phyloP scores from a whole-genome alignment of 495 filamentous ascomycete species.

The Xylaria longipes region DNA sequence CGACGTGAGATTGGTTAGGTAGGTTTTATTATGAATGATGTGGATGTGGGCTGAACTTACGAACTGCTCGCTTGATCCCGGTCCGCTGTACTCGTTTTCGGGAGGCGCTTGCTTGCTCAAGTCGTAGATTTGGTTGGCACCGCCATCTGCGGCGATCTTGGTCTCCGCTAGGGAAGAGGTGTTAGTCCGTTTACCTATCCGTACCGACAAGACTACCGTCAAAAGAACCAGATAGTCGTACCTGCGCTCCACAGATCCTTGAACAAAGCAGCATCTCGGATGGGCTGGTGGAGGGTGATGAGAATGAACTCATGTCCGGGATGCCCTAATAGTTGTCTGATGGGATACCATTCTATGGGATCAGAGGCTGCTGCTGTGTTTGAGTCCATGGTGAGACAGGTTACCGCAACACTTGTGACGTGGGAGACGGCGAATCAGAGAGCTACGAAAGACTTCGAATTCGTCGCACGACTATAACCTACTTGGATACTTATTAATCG shows the following conservation, averaged over 20 bases:
- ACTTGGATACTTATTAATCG: neutral
- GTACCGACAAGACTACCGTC: neutral
- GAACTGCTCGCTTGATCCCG: slow-evolving; percentile 17
- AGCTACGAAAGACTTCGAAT: neutral
- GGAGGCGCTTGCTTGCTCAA: slow-evolving; percentile 38
- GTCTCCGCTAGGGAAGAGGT: slow-evolving; percentile 52
- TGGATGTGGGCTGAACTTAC: slow-evolving; percentile 19
- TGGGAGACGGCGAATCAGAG: neutral
- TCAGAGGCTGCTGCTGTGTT: slow-evolving; percentile 4
- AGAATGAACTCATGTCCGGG: slow-evolving; percentile 58
- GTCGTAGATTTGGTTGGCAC: slow-evolving; percentile 81
- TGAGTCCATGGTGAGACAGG: slow-evolving; percentile 13
- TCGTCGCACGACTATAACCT: neutral
- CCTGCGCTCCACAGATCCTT: slow-evolving; percentile 63
- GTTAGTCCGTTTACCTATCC: slow-evolving; percentile 26
- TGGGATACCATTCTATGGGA: slow-evolving; percentile 39
- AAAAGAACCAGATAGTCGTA: slow-evolving; percentile 40
- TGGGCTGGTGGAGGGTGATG: slow-evolving; percentile 75
- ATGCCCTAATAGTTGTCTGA: slow-evolving; percentile 34
- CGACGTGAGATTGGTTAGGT: neutral
- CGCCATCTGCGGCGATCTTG: slow-evolving; percentile 86
- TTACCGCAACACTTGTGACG: neutral
- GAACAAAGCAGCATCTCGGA: slow-evolving; percentile 58
- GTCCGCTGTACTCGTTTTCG: neutral
- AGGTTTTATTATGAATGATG: no score